These are phyloP conservation scores for Gentiana macrophylla DNA, from an alignment of 257 asterid species.

Conservation along the genomic window DNA sequence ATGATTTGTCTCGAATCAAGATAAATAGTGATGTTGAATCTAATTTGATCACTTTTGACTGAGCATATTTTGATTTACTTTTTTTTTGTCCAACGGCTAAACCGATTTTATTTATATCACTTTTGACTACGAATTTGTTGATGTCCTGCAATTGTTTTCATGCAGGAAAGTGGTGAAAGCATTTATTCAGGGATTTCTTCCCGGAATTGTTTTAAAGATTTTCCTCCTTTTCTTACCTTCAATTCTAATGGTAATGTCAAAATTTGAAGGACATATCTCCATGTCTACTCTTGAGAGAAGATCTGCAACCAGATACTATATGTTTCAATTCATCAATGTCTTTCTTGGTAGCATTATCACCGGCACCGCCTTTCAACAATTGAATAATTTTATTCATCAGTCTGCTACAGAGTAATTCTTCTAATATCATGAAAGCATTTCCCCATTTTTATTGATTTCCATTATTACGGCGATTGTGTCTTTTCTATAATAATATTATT, in stretches of 20 bases:
- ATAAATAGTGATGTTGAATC: no score
- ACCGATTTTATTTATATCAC: no score
- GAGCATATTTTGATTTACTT: no score
- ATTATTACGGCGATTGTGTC: no score
- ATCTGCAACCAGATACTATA: slow-evolving; percentile 76
- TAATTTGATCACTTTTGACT: no score
- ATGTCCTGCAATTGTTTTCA: slow-evolving; percentile 5
- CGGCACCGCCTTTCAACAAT: slow-evolving; percentile 70
- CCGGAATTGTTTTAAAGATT: slow-evolving; percentile 83
- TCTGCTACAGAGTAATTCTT: slow-evolving; percentile 43
- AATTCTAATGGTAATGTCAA: slow-evolving; percentile 79
- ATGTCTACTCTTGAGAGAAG: slow-evolving; percentile 80
- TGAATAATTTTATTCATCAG: slow-evolving; percentile 44
- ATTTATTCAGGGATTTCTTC: slow-evolving; percentile 78
- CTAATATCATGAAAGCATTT: no score
- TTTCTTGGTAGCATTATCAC: slow-evolving; percentile 86
- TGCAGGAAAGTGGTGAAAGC: slow-evolving; percentile 71
- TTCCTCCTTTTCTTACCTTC: slow-evolving; percentile 76
- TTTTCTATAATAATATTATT: no score
- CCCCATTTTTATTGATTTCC: no score
- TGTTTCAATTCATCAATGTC: slow-evolving; percentile 71
- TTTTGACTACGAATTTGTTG: not conserved
- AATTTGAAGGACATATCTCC: slow-evolving; percentile 67
- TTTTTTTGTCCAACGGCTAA: no score
- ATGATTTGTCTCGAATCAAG: no score